These are phyloP conservation scores for Corylus heterophylla DNA, from an alignment of 306 rosid species.

Conservation along the genomic window DNA sequence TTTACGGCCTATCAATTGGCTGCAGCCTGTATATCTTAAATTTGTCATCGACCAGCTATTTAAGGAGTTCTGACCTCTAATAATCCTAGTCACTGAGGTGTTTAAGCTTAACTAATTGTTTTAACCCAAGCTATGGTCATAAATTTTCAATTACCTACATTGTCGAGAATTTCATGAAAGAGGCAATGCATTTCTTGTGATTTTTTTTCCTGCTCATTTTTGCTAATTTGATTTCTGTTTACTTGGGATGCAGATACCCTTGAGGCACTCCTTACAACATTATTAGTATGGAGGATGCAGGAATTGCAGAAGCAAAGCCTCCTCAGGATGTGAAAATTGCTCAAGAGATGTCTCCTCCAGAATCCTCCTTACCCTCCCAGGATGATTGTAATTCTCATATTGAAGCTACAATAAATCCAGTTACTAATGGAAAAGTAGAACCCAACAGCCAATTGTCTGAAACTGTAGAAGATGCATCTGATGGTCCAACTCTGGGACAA, in stretches of 20 bases:
- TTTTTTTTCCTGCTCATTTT: conserved; percentile 21
- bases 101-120: neutral
- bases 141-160: neutral
- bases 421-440: conserved; percentile 45
- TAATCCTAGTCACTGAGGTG: neutral
- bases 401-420: conserved; percentile 33
- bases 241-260: conserved; percentile 33
- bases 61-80: neutral
- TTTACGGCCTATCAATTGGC: neutral
- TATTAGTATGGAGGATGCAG: conserved; percentile 61
- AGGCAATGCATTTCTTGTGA: neutral
- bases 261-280: conserved; percentile 30
- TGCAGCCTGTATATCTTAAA: neutral
- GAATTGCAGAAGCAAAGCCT: conserved; percentile 41
- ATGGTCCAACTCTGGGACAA: conserved; percentile 36
- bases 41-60: neutral
- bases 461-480: conserved; percentile 35
- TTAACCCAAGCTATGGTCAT: neutral
- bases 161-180: neutral
- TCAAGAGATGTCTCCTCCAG: conserved; percentile 15
- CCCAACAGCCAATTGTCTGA: conserved; percentile 30
- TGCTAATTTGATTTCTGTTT: conserved; percentile 8
- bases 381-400: conserved; percentile 26
- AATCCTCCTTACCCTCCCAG: conserved; percentile 23
- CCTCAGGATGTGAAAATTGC: conserved; percentile 30